These are phyloP conservation scores for Aspergillus niger DNA, from an alignment of 2,329 filamentous ascomycete genomes.

Conservation along the genomic window DNA sequence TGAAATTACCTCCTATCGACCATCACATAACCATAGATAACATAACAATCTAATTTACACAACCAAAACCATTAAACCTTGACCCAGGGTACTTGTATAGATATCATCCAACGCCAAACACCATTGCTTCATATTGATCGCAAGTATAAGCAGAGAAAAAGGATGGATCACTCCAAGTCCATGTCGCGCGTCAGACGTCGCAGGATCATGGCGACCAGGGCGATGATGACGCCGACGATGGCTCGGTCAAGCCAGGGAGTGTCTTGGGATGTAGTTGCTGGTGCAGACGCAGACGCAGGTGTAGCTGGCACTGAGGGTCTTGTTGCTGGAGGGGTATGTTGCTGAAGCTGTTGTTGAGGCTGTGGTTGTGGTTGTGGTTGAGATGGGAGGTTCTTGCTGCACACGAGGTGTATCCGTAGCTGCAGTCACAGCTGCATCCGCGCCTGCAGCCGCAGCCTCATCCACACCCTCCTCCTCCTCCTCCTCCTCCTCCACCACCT, in stretches of 20 bases:
- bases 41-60: no score
- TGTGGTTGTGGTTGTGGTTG: background rate
- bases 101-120: no score
- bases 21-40: no score
- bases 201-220: conserved; percentile 69
- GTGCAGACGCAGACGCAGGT: conserved; percentile 44
- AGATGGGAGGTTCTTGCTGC: background rate
- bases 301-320: conserved; percentile 13
- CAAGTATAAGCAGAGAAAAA: no score
- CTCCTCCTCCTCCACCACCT: conserved; percentile 21
- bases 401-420: background rate
- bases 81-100: no score
- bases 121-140: no score
- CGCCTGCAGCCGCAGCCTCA: background rate
- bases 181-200: conserved; percentile 43
- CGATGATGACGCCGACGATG: conserved; percentile 71
- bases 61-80: no score
- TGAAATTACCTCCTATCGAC: no score
- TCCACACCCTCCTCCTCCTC: background rate
- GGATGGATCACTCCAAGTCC: background rate
- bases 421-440: background rate
- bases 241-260: conserved; percentile 78
- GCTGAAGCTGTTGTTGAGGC: conserved; percentile 2
- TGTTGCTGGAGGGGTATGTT: conserved; percentile 5
- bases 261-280: conserved; percentile 38